phyloP scores from a whole-genome alignment of 1,284 basidiomycete species.

The Pascua guehoae region DNA sequence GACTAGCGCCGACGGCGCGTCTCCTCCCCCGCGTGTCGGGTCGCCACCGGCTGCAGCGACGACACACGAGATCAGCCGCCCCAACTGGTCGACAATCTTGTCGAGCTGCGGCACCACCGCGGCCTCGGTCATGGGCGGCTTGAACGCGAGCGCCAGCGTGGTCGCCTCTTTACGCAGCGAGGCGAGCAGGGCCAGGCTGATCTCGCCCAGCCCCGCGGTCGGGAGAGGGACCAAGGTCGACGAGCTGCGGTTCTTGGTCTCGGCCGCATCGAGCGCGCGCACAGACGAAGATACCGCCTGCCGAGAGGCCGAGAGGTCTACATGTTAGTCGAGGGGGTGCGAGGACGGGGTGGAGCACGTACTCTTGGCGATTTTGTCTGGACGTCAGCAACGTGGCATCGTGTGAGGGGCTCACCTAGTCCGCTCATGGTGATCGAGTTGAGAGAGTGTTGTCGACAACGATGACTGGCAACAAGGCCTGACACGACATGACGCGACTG shows the following conservation, averaged over 20 bases:
- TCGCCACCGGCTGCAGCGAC: slow-evolving; percentile 15
- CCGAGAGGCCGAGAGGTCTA: too few relatives aligned
- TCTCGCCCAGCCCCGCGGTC: slow-evolving; percentile 25
- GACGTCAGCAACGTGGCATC: too few relatives aligned
- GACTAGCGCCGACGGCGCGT: slow-evolving; percentile 12
- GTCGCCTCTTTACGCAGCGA: slow-evolving; percentile 29
- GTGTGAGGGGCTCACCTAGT: too few relatives aligned
- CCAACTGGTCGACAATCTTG: slow-evolving; percentile 31
- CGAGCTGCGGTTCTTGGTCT: too few relatives aligned
- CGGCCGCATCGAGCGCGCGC: not conserved
- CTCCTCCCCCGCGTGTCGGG: not conserved
- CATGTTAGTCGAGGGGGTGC: too few relatives aligned
- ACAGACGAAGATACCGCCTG: not conserved
- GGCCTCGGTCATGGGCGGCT: slow-evolving; percentile 36
- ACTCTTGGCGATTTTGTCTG: too few relatives aligned
- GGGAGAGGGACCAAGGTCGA: slow-evolving; percentile 10
- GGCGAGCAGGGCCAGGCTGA: slow-evolving; percentile 22
- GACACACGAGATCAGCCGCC: slow-evolving; percentile 33
- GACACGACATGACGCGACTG: too few relatives aligned
- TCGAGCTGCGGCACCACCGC: slow-evolving; percentile 29
- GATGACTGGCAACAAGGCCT: too few relatives aligned
- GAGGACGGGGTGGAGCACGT: too few relatives aligned
- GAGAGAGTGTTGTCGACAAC: too few relatives aligned
- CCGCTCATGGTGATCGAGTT: too few relatives aligned
- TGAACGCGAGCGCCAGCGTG: slow-evolving; percentile 37